These are phyloP conservation scores for Bromus sterilis DNA, from an alignment of 176 grass and related monocot genomes.

Conservation along the genomic window DNA sequence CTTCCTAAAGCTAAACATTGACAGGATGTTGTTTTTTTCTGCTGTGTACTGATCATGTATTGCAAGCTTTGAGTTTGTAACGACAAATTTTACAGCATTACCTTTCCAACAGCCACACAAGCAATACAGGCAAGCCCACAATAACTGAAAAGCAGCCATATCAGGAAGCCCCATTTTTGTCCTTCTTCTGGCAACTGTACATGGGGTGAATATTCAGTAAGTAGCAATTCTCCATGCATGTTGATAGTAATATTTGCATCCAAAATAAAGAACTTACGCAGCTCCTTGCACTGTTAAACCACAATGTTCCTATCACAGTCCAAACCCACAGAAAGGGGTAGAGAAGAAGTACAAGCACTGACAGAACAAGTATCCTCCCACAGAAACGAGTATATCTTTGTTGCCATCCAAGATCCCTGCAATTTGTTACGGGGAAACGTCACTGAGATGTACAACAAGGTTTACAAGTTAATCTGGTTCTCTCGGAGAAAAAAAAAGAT, in stretches of 20 bases:
- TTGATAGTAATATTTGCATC: not conserved
- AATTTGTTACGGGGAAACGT: not conserved
- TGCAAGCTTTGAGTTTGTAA: not conserved
- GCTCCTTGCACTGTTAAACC: slow-evolving; percentile 84
- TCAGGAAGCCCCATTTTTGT: slow-evolving; percentile 98
- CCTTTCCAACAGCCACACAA: slow-evolving; percentile 89
- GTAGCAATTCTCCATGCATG: not conserved
- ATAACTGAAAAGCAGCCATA: slow-evolving; percentile 98
- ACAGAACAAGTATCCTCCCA: slow-evolving; percentile 85
- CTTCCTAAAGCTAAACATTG: not conserved
- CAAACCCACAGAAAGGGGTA: slow-evolving; percentile 97
- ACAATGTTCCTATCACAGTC: slow-evolving; percentile 97
- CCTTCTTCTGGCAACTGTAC: slow-evolving; percentile 88
- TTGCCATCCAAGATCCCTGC: slow-evolving; percentile 95
- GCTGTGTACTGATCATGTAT: not conserved
- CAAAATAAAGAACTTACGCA: slow-evolving; percentile 62
- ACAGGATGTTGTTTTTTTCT: no score
- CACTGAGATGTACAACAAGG: not conserved
- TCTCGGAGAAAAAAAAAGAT: not conserved
- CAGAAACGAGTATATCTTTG: slow-evolving; percentile 93
- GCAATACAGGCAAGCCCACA: slow-evolving; percentile 84
- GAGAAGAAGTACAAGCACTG: slow-evolving; percentile 79
- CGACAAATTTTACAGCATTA: not conserved
- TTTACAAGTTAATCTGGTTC: not conserved
- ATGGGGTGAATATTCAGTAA: not conserved